A percentile compares a stretch with the other conserved stretches of the same genome.
Evolutionary conservation across 2,329 filamentous ascomycete species (phyloP).

Genomic region (Gaeumannomyces sp.): DNA sequence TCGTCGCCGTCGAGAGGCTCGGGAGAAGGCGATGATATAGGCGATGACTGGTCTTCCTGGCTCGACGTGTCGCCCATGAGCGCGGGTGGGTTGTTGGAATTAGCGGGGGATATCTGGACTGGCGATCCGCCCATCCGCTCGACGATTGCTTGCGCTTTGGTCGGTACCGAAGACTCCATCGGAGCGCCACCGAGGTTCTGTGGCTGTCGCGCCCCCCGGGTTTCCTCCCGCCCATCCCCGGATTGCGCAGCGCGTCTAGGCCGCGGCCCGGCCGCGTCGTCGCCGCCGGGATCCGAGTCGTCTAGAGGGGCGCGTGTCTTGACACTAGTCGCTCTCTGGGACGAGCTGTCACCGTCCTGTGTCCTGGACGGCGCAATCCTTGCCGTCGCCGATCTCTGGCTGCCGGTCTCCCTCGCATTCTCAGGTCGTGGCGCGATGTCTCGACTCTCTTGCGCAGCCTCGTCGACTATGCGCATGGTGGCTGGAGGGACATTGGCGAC

Average conservation of each 20-base stretch:
- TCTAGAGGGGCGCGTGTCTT: conserved; percentile 62
- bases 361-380: conserved; percentile 35
- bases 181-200: neutral
- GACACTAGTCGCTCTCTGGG: conserved; percentile 51
- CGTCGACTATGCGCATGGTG: conserved; percentile 53
- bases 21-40: conserved; percentile 57
- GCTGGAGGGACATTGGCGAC: conserved; percentile 50
- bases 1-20: conserved; percentile 49
- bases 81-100: conserved; percentile 51
- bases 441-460: conserved; percentile 36
- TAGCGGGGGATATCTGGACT: conserved; percentile 55
- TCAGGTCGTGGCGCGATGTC: conserved; percentile 14
- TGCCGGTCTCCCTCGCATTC: conserved; percentile 5
- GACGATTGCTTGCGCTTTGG: conserved; percentile 26
- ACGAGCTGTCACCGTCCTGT: conserved; percentile 40
- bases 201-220: neutral
- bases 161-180: neutral
- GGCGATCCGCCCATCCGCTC: conserved; percentile 62
- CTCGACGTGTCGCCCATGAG: conserved; percentile 67
- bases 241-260: neutral
- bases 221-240: neutral
- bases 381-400: conserved; percentile 32
- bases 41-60: conserved; percentile 56
- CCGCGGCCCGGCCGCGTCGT: conserved; percentile 19
- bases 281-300: conserved; percentile 59